Conservation (phyloP, 345 rosid species). For the Bruguiera sexangula region DNA sequence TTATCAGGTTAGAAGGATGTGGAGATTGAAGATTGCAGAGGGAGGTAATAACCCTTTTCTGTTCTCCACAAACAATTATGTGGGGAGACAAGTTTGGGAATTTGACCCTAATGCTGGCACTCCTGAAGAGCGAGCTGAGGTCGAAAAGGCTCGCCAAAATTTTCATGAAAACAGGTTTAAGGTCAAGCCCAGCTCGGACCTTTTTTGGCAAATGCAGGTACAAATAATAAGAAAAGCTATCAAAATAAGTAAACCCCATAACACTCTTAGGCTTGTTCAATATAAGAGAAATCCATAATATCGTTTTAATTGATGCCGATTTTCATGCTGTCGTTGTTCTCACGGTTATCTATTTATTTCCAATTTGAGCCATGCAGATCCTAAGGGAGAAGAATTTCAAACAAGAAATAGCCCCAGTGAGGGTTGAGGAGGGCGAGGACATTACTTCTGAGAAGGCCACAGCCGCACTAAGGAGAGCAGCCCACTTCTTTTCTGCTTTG, state of each 20-base stretch:
- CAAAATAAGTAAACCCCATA: too few relatives aligned
- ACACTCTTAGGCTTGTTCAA: too few relatives aligned
- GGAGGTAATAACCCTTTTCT: slow-evolving; percentile 13
- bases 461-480: background rate
- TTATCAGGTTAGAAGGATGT: slow-evolving; percentile 4
- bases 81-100: slow-evolving; percentile 26
- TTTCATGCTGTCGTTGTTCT: too few relatives aligned
- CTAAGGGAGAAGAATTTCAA: too few relatives aligned
- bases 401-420: too few relatives aligned
- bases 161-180: slow-evolving; percentile 12
- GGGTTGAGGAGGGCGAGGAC: background rate
- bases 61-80: slow-evolving; percentile 21
- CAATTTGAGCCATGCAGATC: too few relatives aligned
- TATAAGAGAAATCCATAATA: too few relatives aligned
- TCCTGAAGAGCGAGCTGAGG: slow-evolving; percentile 14
- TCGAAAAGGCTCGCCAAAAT: slow-evolving; percentile 25
- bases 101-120: slow-evolving; percentile 17
- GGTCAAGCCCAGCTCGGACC: slow-evolving; percentile 27
- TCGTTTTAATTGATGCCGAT: too few relatives aligned
- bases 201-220: slow-evolving; percentile 22
- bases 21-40: slow-evolving; percentile 23
- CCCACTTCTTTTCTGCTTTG: background rate
- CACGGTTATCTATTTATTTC: too few relatives aligned
- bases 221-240: background rate
- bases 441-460: background rate